Conservation (phyloP, 1,284 basidiomycete genomes). For the Peniophora sp. region DNA sequence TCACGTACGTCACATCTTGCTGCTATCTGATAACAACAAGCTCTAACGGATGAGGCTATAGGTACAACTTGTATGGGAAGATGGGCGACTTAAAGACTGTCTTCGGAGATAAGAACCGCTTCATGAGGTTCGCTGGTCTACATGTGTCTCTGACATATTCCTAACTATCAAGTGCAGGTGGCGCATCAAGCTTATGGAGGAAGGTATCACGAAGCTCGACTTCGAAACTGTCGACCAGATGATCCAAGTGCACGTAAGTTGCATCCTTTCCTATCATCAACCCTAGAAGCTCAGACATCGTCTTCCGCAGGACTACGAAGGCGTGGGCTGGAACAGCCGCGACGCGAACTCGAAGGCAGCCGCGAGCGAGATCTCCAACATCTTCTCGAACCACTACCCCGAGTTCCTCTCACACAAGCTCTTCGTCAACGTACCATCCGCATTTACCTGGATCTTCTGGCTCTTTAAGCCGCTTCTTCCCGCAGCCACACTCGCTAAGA, state of each 20-base stretch:
- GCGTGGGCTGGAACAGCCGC: conserved; percentile 57
- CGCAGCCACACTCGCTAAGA: conserved; percentile 64
- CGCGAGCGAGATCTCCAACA: conserved; percentile 58
- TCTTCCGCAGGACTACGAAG: conserved; percentile 53
- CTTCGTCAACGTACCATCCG: conserved; percentile 70
- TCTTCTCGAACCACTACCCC: conserved; percentile 70
- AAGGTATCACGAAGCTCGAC: conserved; percentile 53
- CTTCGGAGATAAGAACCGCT: conserved; percentile 64
- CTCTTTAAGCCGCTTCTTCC: conserved; percentile 70
- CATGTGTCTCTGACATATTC: not conserved
- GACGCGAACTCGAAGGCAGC: conserved; percentile 69
- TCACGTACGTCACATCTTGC: conserved; percentile 39
- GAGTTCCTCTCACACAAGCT: conserved; percentile 72
- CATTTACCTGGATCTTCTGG: conserved; percentile 77
- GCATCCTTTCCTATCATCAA: conserved; percentile 4
- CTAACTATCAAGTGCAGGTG: conserved; percentile 37
- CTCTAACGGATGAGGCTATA: conserved; percentile 17
- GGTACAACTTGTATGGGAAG: conserved; percentile 70
- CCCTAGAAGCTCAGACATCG: not conserved
- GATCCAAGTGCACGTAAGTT: conserved; percentile 63
- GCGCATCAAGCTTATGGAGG: conserved; percentile 72
- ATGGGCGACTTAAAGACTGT: conserved; percentile 54
- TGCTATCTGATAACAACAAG: not conserved
- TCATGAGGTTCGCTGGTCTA: conserved; percentile 52
- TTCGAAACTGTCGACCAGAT: conserved; percentile 68